Evolutionary conservation across 192 early-diverging fungal species (phyloP).

Genomic region (Chytriomyces confervae): DNA sequence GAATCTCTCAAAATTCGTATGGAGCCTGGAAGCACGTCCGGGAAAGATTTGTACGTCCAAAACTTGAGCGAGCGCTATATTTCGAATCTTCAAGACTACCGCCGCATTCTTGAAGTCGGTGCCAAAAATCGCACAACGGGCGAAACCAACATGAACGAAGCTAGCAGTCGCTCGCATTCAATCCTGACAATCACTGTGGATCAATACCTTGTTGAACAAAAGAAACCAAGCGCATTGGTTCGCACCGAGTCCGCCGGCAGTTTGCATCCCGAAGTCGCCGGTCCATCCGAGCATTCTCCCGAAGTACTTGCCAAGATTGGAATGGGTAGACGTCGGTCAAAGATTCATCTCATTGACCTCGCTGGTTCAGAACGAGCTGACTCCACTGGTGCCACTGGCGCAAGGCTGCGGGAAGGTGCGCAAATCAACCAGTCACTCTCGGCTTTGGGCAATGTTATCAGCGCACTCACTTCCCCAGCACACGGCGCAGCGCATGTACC

Average conservation of each 20-base stretch:
- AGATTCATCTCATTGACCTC: conserved; percentile 81
- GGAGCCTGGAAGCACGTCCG: conserved; percentile 46
- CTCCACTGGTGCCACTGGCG: conserved; percentile 85
- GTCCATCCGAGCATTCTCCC: conserved; percentile 57
- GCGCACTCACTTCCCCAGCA: conserved; percentile 64
- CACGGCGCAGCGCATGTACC: conserved; percentile 42
- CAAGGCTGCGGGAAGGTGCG: conserved; percentile 77
- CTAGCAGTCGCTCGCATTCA: conserved; percentile 72
- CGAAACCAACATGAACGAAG: conserved; percentile 59
- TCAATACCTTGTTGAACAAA: conserved; percentile 43
- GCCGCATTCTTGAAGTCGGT: conserved; percentile 43
- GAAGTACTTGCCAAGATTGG: conserved; percentile 38
- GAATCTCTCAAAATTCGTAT: conserved; percentile 50
- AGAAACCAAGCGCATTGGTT: conserved; percentile 13
- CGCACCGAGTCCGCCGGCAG: conserved; percentile 7
- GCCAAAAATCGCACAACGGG: conserved; percentile 42
- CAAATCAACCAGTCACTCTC: conserved; percentile 85
- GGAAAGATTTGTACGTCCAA: conserved; percentile 53
- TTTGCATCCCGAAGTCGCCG: conserved; percentile 43
- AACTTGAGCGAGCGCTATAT: conserved; percentile 47
- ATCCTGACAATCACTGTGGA: conserved; percentile 80
- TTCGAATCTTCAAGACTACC: conserved; percentile 36
- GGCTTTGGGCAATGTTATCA: conserved; percentile 82
- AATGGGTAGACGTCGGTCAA: conserved; percentile 31
- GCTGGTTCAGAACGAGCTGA: conserved; percentile 90